phyloP scores from a whole-genome alignment of 805 yeast genomes.

The Saturnispora dispora region DNA sequence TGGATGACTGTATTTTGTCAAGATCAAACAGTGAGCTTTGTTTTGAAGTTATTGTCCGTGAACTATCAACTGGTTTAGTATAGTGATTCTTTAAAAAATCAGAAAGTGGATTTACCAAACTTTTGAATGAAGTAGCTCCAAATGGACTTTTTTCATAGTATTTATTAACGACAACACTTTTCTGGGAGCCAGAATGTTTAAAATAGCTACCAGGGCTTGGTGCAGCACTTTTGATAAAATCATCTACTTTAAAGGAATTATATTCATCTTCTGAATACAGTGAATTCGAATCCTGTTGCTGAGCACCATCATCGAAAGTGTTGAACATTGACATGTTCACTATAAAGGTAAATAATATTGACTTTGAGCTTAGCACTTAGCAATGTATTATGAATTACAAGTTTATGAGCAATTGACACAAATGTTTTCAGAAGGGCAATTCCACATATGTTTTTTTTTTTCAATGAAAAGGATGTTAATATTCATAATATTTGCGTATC shows the following conservation, averaged over 20 bases:
- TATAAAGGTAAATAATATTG: not conserved
- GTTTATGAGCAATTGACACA: not conserved
- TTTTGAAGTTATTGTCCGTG: not conserved
- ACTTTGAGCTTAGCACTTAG: not conserved
- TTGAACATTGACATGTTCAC: not conserved
- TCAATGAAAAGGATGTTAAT: not conserved
- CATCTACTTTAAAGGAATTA: constrained; percentile 3
- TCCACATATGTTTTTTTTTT: not conserved
- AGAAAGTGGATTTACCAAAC: not conserved
- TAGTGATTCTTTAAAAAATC: not conserved
- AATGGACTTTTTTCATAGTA: not conserved
- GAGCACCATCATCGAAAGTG: not conserved
- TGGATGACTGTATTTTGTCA: not conserved
- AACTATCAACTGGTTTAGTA: not conserved
- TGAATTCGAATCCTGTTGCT: constrained; percentile 5
- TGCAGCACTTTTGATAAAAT: not conserved
- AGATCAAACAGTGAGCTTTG: not conserved
- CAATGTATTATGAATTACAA: not conserved
- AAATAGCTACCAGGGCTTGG: not conserved
- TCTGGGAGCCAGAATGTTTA: not conserved
- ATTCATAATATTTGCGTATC: not conserved
- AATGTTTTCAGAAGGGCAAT: not conserved
- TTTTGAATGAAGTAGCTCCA: not conserved
- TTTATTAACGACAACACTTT: not conserved
- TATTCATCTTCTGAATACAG: constrained; percentile 18